phyloP scores from a whole-genome alignment of 441 rosid species.

The Gossypium schwendimanii region DNA sequence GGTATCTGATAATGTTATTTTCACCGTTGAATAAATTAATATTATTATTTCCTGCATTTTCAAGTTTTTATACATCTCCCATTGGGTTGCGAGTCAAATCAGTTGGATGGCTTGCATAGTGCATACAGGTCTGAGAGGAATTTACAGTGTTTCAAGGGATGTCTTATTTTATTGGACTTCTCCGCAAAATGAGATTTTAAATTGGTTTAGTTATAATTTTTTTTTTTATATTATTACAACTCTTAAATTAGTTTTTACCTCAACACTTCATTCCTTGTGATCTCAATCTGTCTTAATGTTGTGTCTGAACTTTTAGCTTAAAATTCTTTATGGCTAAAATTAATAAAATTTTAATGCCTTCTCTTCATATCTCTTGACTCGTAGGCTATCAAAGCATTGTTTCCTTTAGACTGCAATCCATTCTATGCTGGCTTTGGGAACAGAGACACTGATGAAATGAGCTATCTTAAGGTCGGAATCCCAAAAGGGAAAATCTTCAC shows the following conservation, averaged over 20 bases:
- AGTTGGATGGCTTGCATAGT: not conserved
- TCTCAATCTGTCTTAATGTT: not conserved
- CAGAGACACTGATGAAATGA: slow-evolving; percentile 92
- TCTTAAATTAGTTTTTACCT: not conserved
- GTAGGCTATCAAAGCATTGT: slow-evolving; percentile 83
- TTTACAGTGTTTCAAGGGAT: not conserved
- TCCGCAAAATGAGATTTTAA: not conserved
- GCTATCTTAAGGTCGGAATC: slow-evolving; percentile 96
- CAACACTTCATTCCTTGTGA: not conserved
- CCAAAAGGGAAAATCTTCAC: slow-evolving; percentile 89
- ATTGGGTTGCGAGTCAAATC: not conserved
- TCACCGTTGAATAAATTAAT: slow-evolving; percentile 7
- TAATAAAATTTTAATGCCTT: not conserved
- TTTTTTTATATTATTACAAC: not conserved
- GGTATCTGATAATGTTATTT: slow-evolving; percentile 8
- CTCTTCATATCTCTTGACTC: not conserved
- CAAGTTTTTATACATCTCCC: not conserved
- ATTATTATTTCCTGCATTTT: not conserved
- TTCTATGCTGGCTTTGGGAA: slow-evolving; percentile 99
- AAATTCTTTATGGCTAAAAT: not conserved
- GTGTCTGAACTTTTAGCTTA: not conserved
- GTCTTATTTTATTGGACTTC: not conserved
- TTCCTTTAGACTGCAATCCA: slow-evolving; percentile 78
- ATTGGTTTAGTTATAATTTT: not conserved
- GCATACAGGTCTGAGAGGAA: not conserved